Base-by-base conservation (phyloP, 192 early-diverging fungal species). In the Lunasporangiospora selenospora region DNA sequence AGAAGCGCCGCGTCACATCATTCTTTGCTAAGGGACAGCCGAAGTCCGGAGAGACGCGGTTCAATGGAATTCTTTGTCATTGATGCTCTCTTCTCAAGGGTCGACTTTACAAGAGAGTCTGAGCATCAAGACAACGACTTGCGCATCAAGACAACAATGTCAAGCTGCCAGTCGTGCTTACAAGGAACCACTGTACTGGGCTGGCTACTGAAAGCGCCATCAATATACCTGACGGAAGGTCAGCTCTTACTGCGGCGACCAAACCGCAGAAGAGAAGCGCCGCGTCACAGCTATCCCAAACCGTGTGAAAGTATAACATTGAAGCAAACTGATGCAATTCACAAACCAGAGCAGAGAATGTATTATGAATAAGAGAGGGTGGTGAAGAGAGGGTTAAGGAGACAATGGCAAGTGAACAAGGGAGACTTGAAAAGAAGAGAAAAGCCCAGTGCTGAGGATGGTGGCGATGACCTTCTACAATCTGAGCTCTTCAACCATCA, bases 171-270 rank as follows among this genome's bases (percentile, higher is more conserved):
- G 54, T 43, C 41, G 54, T 32, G 54, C 16, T 31, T 42, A 19
- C 19, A 56, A 56, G 39, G 41, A 56, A 56, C 40, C 54, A 53
- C 37, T 53, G 5, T 53, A 53, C 52, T 53, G 37, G 52, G 52
- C 52, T 53, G 52, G 52, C 52, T 53, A 53, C 37, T 53, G 52
- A 53, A 53, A 53, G 52, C 52, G 37, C 52, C 37, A 53, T 39
- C 52, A 53, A 33, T 37, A 53, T 39, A 53, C 52, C 52, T 40
- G 23, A 53, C 52, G 37, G 52, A 53, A 23, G 52, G 7, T 24
- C 52, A 23, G 6, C 36, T 53, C 52, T 24, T 24, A 39, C 52
- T 53, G 52, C 37, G 52, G 13, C n/a, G 52, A 53, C 52, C 36
- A 53, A 53, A 26, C 16, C 36, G 37, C 52, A 53, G 37, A 19